These are phyloP conservation scores for Cryphonectria nitschkei DNA, from an alignment of 2,329 filamentous ascomycete genomes.

Conservation along the genomic window DNA sequence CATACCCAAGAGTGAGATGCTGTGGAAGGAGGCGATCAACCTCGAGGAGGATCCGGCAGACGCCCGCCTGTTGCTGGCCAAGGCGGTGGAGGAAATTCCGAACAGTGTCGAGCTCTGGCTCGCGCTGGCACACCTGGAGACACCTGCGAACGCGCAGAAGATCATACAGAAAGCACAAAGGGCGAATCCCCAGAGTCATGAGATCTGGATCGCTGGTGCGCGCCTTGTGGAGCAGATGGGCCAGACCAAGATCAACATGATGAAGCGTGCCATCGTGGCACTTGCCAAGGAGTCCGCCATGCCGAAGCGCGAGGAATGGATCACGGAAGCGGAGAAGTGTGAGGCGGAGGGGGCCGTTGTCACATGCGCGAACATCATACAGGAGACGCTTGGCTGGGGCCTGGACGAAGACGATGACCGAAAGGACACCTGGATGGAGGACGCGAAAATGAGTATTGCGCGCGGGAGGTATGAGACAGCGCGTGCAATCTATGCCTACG, in stretches of 20 bases:
- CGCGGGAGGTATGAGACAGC: slow-evolving; percentile 88
- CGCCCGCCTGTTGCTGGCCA: slow-evolving; percentile 85
- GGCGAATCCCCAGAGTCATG: slow-evolving; percentile 87
- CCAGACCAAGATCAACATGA: slow-evolving; percentile 82
- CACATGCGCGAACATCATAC: slow-evolving; percentile 87
- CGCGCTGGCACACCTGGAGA: slow-evolving; percentile 86
- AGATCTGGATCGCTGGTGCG: slow-evolving; percentile 96
- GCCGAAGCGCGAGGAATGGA: slow-evolving; percentile 97
- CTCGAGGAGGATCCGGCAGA: slow-evolving; percentile 88
- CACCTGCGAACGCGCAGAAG: slow-evolving; percentile 88
- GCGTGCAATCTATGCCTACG: slow-evolving; percentile 89
- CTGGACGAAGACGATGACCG: slow-evolving; percentile 96
- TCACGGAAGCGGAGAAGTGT: slow-evolving; percentile 89
- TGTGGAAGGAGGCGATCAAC: slow-evolving; percentile 99
- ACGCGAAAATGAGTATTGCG: slow-evolving; percentile 80
- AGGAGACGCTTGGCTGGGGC: slow-evolving; percentile 89
- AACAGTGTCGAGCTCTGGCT: slow-evolving; percentile 95
- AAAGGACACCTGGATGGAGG: slow-evolving; percentile 94
- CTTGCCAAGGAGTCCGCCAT: slow-evolving; percentile 91
- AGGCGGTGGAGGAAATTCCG: slow-evolving; percentile 94
- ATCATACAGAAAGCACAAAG: slow-evolving; percentile 95
- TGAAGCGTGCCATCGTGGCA: slow-evolving; percentile 90
- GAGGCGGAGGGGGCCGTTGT: slow-evolving; percentile 87
- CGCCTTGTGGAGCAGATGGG: slow-evolving; percentile 87
- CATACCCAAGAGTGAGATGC: slow-evolving; percentile 87